Base-by-base conservation (phyloP, 768 basidiomycete genomes). In the Pulveroboletus sp. region DNA sequence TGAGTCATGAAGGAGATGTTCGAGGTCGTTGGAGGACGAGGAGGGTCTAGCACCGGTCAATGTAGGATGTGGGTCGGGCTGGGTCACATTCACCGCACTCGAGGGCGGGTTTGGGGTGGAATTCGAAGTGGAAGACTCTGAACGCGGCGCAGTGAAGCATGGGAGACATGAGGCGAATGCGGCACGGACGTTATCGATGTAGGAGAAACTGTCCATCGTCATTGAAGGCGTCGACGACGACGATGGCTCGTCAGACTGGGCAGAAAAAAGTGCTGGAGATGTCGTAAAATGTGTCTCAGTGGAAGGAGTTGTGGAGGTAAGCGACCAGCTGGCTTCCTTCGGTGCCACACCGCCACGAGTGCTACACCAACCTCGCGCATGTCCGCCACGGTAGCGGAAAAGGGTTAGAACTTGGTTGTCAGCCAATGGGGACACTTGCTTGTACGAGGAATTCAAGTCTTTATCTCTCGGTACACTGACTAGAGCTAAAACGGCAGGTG, bases 171-270 rank as follows among this genome's bases (percentile, higher is more conserved):
- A 73, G 41, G 73, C 70, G 50, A 85, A 61, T 14, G 78, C 80
- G 32, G 83, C 80, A 37, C 77, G 76, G 47, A 84, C 43, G 39
- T 69, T 76, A 58, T 87, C 86, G 9, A 76, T 72, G 78, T 81
- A 86, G 17, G 85, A 85, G 59, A 80, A 79, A 15, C 42, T 54
- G 44, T 66, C 76, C 75, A 78, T 75, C 26, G 54, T 35, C 39
- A 49, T 35, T 27, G 40, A 21, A 28, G 1, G 17, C 30, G 24
- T 30, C 14, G 6, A 40, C 3, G 17, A 18, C 27, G n/a, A 24
- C 7, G 18, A 27, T 46, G 17, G 42, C 30, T 41, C 1, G 35
- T 32, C 6, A 17, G 46, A 32, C 7, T 21, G 21, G 21, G 21
- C 21, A 12, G n/a, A 7, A 14, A 12, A 14, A 36, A 33, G 32